These are phyloP conservation scores for Linum lewisii DNA, from an alignment of 345 rosid genomes.

Conservation along the genomic window DNA sequence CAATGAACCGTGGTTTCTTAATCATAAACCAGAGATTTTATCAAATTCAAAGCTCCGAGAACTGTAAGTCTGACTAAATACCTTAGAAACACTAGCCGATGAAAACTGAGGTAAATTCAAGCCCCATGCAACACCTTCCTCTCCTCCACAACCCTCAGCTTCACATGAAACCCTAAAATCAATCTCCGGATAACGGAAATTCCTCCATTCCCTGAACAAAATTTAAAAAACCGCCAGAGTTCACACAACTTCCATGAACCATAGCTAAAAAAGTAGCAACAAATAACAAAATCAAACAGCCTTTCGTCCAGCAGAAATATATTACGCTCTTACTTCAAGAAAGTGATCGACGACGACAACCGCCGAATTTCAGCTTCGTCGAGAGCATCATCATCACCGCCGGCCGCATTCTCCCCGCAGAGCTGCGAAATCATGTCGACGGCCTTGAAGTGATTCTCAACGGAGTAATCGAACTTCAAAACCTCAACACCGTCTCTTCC, in stretches of 20 bases:
- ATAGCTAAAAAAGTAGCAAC: not conserved
- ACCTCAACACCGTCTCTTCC: constrained; percentile 24
- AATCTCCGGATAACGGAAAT: constrained; percentile 41
- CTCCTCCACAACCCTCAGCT: constrained; percentile 10
- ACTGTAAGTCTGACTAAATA: no score
- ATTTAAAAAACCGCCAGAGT: not conserved
- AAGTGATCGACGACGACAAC: constrained; percentile 43
- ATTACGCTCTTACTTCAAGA: constrained; percentile 48
- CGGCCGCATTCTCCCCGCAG: constrained; percentile 40
- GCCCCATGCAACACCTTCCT: constrained; percentile 14
- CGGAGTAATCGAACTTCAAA: constrained; percentile 51
- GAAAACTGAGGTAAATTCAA: constrained; percentile 68
- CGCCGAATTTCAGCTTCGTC: constrained; percentile 32
- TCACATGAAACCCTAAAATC: constrained; percentile 40
- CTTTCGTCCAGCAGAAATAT: no score
- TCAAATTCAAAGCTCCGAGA: no score
- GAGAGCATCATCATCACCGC: constrained; percentile 9
- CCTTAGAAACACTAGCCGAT: constrained; percentile 62
- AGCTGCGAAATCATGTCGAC: constrained; percentile 40
- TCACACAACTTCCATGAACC: not conserved
- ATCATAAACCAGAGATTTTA: no score
- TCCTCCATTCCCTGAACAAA: constrained; percentile 52
- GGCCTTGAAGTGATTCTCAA: constrained; percentile 53
- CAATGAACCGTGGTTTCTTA: no score
- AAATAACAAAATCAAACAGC: not conserved